Base-by-base conservation (phyloP, 306 rosid genomes). In the Erythrophleum fordii region DNA sequence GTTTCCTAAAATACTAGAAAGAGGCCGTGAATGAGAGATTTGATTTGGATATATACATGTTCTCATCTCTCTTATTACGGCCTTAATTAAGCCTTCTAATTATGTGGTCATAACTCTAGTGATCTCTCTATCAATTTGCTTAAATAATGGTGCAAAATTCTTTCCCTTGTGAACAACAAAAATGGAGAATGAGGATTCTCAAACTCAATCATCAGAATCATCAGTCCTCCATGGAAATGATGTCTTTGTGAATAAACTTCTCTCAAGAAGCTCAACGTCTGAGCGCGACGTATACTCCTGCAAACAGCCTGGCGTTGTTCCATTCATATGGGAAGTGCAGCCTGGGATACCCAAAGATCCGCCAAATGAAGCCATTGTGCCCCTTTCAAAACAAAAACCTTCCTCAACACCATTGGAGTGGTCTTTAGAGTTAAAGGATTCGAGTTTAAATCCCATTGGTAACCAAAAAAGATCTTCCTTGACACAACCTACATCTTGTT, bases 251-350 rank as follows among this genome's bases (percentile, higher is more conserved):
- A 59, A 44, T 11, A 82, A 82, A 60, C 3, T 76, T 46, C 72
- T 59, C 58, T 34, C 26, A 0, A 5, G 65, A 35, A 45, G 0
- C 0, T 52, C 73, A 65, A 17, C 23, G 17, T 76, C 72, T 14
- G 41, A 12, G 14, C 6, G 9, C 23, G 70, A 37, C 31, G 1
- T 34, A 13, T 56, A 69, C 61, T 34, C 4, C 25, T 58, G 68
- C 34, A 41, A 53, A 16, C 5, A 44, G 5, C 23, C 69, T 11
- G 59, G 72, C 69, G 25, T 1, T 10, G 34, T 82, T 69, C 81
- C 85, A 69, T 82, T 82, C 81, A 18, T 0, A 34, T 82, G 85
- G 85, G 85, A 82, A 69, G 34, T 76, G 7, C 18, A 68, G 3
- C 85, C 85, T 35, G 85, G 81, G 29, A 31, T 42, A 11, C 84